Evolutionary conservation across 768 basidiomycete genomes (phyloP).

Genomic region (Macrolepiota fuliginosa): DNA sequence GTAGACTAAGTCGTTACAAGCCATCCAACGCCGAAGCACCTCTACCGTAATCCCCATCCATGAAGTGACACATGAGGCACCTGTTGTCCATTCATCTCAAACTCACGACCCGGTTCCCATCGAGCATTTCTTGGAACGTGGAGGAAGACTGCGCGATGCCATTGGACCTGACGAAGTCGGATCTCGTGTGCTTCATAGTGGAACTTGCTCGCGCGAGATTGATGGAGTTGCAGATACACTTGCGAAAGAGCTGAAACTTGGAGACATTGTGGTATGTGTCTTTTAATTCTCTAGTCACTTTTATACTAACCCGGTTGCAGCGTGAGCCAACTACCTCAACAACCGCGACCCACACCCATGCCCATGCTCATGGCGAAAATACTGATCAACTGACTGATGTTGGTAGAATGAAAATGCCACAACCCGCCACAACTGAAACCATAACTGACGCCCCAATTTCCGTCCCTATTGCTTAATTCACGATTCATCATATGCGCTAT

Average conservation of each 20-base stretch:
- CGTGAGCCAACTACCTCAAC: neutral
- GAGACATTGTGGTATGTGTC: neutral
- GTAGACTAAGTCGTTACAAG: constrained; percentile 13
- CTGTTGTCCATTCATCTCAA: constrained; percentile 33
- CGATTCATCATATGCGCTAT: neutral
- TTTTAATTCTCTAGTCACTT: neutral
- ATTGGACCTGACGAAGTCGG: constrained; percentile 17
- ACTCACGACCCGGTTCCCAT: constrained; percentile 30
- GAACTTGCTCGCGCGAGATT: constrained; percentile 22
- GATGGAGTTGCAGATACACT: constrained; percentile 23
- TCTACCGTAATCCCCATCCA: constrained; percentile 34
- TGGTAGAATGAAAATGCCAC: neutral
- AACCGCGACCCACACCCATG: neutral
- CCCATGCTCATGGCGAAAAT: neutral
- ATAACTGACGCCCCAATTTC: neutral
- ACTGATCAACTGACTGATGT: neutral
- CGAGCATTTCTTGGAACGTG: constrained; percentile 29
- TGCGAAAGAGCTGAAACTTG: constrained; percentile 19
- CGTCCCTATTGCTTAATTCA: neutral
- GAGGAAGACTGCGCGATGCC: constrained; percentile 19
- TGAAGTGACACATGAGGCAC: constrained; percentile 34
- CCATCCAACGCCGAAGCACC: constrained; percentile 26
- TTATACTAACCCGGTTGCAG: neutral
- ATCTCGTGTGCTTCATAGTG: constrained; percentile 20
- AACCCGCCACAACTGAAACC: neutral